Evolutionary conservation across 805 yeast species (phyloP).

Genomic region (Sugiyamaella qingdaonensis): DNA sequence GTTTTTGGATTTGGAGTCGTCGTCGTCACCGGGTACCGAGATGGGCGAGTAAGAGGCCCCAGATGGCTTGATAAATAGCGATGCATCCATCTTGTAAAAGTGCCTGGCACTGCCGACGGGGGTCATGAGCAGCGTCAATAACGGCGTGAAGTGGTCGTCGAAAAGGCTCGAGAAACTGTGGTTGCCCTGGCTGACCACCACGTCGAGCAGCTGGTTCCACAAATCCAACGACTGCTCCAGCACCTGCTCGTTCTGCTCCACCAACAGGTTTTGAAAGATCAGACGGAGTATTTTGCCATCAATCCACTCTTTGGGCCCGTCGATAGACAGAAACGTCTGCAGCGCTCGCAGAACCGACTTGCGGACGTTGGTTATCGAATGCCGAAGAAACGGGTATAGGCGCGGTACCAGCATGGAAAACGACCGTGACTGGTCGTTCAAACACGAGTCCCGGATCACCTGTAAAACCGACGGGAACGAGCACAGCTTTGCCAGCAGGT

Average conservation of each 20-base stretch:
- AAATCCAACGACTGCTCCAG: conserved; percentile 58
- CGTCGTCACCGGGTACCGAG: conserved; percentile 25
- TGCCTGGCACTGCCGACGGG: conserved; percentile 93
- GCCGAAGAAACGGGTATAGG: conserved; percentile 87
- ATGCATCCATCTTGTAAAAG: conserved; percentile 76
- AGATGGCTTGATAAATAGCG: conserved; percentile 74
- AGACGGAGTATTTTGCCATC: conserved; percentile 69
- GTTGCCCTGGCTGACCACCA: conserved; percentile 30
- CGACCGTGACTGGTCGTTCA: conserved; percentile 45
- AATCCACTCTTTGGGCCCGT: conserved; percentile 63
- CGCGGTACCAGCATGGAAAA: conserved; percentile 82
- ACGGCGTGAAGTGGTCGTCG: conserved; percentile 52
- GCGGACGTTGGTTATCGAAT: conserved; percentile 87
- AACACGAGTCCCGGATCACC: conserved; percentile 56
- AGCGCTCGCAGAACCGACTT: conserved; percentile 81
- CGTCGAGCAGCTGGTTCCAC: conserved; percentile 49
- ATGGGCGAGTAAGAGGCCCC: conserved; percentile 42
- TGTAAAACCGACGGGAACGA: conserved; percentile 73
- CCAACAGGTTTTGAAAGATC: conserved; percentile 77
- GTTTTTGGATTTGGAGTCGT: conserved; percentile 5
- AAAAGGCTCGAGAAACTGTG: conserved; percentile 48
- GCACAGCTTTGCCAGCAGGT: conserved; percentile 81
- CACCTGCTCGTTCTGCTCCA: conserved; percentile 82
- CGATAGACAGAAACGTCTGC: conserved; percentile 60
- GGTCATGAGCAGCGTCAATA: conserved; percentile 70